Percentiles rank a stretch among this genome's conserved stretches.
phyloP scores from a whole-genome alignment of 768 basidiomycete genomes.

The Lentinula guzmanii region DNA sequence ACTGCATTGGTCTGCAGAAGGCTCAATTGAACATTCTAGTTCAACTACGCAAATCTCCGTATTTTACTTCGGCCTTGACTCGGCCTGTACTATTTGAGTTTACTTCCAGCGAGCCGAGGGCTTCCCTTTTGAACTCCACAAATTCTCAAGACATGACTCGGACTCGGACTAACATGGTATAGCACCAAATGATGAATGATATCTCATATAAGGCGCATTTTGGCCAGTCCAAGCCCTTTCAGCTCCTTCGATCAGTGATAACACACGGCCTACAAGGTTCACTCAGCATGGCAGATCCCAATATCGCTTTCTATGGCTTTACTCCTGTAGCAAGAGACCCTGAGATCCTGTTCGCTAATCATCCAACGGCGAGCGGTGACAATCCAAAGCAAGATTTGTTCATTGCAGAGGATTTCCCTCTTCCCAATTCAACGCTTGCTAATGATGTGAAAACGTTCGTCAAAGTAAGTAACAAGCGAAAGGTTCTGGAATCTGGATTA shows the following conservation, averaged over 20 bases:
- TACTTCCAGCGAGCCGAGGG: too few relatives aligned
- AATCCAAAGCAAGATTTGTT: slow-evolving; percentile 36
- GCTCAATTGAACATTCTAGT: not conserved
- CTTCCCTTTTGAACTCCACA: too few relatives aligned
- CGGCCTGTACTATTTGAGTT: not conserved
- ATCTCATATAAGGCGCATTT: not conserved
- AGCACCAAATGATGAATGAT: too few relatives aligned
- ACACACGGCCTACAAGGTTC: not conserved
- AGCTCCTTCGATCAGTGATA: not conserved
- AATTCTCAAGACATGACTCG: too few relatives aligned
- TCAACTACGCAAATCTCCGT: not conserved
- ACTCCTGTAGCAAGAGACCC: slow-evolving; percentile 43
- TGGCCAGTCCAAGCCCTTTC: not conserved
- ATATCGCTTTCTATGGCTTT: slow-evolving; percentile 37
- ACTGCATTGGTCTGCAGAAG: not conserved
- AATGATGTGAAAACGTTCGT: slow-evolving; percentile 33
- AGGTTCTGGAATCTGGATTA: not conserved
- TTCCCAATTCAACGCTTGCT: slow-evolving; percentile 36
- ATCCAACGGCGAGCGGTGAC: slow-evolving; percentile 35
- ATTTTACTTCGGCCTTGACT: not conserved
- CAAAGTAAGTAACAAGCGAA: slow-evolving; percentile 18
- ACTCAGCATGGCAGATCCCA: slow-evolving; percentile 5
- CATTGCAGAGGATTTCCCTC: slow-evolving; percentile 30
- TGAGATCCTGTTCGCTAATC: slow-evolving; percentile 38
- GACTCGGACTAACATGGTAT: too few relatives aligned